phyloP scores from a whole-genome alignment of 129 eudicot species.

The Saussurea involucrata region DNA sequence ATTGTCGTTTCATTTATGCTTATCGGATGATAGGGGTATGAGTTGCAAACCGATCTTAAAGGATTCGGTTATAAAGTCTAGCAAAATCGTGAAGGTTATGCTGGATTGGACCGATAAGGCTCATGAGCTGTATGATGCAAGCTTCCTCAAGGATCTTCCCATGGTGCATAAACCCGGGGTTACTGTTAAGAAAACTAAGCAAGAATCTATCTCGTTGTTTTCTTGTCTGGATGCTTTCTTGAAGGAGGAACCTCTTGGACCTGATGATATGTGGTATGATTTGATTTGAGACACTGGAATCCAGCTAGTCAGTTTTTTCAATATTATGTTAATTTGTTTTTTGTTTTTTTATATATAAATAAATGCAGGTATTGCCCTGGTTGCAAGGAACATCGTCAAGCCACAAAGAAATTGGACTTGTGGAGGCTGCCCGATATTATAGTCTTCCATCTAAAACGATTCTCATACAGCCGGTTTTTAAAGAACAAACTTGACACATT shows the following conservation, averaged over 20 bases:
- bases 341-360: not conserved
- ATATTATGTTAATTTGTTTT: not conserved
- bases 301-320: not conserved
- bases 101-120: conserved; percentile 87
- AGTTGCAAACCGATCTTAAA: conserved; percentile 51
- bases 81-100: conserved; percentile 43
- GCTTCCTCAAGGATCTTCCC: conserved; percentile 86
- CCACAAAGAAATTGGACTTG: conserved; percentile 86
- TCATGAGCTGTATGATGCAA: conserved; percentile 60
- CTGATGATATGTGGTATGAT: conserved; percentile 97
- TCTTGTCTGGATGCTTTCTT: conserved; percentile 93
- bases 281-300: not conserved
- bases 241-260: conserved; percentile 98
- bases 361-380: conserved; percentile 90
- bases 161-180: conserved; percentile 68
- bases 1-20: conserved; percentile 45
- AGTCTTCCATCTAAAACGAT: conserved; percentile 87
- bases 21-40: conserved; percentile 62
- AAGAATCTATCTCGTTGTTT: conserved; percentile 86
- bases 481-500: conserved; percentile 94
- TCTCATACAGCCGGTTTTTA: conserved; percentile 87
- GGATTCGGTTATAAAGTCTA: conserved; percentile 53
- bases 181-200: conserved; percentile 78
- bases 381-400: conserved; percentile 94
- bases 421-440: conserved; percentile 94